phyloP scores from a whole-genome alignment of 2,329 filamentous ascomycete species.

The Bipolaris bicolor region DNA sequence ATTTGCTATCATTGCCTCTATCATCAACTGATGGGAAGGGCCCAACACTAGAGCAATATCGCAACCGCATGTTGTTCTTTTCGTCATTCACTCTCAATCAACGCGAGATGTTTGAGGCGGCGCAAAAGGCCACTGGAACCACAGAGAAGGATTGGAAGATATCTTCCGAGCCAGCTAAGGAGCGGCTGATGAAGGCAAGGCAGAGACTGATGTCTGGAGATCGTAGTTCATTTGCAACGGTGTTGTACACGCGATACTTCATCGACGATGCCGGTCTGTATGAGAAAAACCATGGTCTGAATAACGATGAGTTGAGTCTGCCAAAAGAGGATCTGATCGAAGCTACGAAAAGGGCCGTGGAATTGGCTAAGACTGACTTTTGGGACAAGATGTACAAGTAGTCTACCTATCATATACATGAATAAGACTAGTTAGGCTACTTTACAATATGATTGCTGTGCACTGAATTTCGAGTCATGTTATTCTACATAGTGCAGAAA shows the following conservation, averaged over 20 bases:
- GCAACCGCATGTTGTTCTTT: conserved; percentile 46
- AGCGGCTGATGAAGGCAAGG: conserved; percentile 58
- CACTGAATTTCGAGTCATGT: neutral
- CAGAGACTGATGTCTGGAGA: conserved; percentile 55
- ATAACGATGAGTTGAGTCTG: conserved; percentile 64
- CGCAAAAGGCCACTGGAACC: conserved; percentile 44
- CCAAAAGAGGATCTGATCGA: conserved; percentile 65
- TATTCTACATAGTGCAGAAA: neutral
- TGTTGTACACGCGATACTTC: conserved; percentile 63
- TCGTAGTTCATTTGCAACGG: conserved; percentile 51
- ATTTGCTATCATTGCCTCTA: conserved; percentile 42
- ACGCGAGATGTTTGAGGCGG: conserved; percentile 45
- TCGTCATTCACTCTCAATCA: conserved; percentile 48
- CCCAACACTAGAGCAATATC: conserved; percentile 16
- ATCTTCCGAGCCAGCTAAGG: conserved; percentile 50
- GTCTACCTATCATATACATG: no score
- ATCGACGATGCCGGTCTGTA: conserved; percentile 37
- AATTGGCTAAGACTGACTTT: conserved; percentile 13
- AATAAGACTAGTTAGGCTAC: no score
- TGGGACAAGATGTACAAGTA: conserved; percentile 9
- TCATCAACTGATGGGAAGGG: conserved; percentile 8
- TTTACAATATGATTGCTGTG: neutral
- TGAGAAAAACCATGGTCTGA: conserved; percentile 45
- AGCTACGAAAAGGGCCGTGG: conserved; percentile 51
- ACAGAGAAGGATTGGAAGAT: conserved; percentile 48